Percentiles rank a stretch among this genome's conserved stretches.
Conservation (phyloP, 805 yeast species). For the Blastobotrys terrestris region DNA sequence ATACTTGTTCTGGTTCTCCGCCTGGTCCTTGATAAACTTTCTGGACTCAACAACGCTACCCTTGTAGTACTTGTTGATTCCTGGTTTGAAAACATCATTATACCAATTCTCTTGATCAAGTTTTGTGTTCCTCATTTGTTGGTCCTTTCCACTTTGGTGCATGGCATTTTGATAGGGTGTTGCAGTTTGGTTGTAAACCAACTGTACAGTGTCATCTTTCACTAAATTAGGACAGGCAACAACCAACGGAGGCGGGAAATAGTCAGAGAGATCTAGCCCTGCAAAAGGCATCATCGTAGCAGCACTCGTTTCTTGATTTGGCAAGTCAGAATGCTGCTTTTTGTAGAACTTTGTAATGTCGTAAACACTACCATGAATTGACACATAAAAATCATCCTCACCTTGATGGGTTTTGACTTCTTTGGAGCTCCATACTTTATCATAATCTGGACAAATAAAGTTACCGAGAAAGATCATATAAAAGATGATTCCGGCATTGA, state of each 20-base stretch:
- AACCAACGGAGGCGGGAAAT: conserved; percentile 37
- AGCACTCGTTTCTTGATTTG: conserved; percentile 28
- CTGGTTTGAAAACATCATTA: conserved; percentile 30
- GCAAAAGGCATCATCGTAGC: conserved; percentile 34
- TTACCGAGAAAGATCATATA: conserved; percentile 37
- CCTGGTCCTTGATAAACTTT: conserved; percentile 8
- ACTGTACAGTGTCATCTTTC: conserved; percentile 24
- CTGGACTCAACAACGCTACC: conserved; percentile 33
- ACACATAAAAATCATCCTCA: conserved; percentile 33
- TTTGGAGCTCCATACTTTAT: conserved; percentile 35
- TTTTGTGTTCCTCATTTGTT: conserved; percentile 26
- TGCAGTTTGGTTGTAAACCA: conserved; percentile 28
- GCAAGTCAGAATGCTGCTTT: conserved; percentile 36
- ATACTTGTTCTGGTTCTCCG: conserved; percentile 19
- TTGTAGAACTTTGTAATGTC: conserved; percentile 37
- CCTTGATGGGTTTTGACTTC: conserved; percentile 35
- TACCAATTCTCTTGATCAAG: conserved; percentile 35
- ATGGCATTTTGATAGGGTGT: conserved; percentile 25
- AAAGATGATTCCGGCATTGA: conserved; percentile 36
- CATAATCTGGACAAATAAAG: conserved; percentile 36
- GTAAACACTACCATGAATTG: conserved; percentile 35
- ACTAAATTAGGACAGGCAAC: conserved; percentile 37
- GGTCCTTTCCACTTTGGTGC: conserved; percentile 31
- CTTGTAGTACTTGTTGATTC: conserved; percentile 30
- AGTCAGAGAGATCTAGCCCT: conserved; percentile 34